Conservation (phyloP, 495 filamentous ascomycete genomes). For the Staphylotrichum longicolle region DNA sequence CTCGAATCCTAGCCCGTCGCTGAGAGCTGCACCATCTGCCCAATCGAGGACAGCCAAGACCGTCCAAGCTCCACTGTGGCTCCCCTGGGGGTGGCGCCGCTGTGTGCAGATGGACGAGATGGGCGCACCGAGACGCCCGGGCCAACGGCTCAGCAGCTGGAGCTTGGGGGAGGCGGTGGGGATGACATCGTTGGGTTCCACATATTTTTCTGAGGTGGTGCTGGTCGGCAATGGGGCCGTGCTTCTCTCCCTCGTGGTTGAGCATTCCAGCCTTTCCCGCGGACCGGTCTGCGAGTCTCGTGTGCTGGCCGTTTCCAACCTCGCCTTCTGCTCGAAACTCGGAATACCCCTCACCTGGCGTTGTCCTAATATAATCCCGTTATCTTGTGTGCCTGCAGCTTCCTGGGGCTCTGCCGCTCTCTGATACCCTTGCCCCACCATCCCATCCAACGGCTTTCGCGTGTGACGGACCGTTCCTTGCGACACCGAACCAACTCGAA, state of each 20-base stretch:
- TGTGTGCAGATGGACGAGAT: background rate
- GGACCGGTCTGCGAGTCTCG: background rate
- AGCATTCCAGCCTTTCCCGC: constrained; percentile 2
- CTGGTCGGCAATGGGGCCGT: background rate
- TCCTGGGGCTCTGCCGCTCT: background rate
- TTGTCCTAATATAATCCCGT: background rate
- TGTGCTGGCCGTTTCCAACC: background rate
- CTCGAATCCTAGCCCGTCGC: too few relatives aligned
- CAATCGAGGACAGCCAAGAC: background rate
- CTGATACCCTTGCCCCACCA: background rate
- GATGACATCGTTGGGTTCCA: constrained; percentile 24
- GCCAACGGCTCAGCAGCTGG: constrained; percentile 9
- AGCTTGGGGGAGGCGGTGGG: constrained; percentile 1
- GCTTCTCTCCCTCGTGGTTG: constrained; percentile 1
- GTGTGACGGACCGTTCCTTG: background rate
- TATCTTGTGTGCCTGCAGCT: background rate
- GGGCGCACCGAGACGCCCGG: constrained; percentile 6
- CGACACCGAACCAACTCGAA: background rate
- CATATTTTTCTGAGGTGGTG: background rate
- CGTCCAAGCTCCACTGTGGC: constrained; percentile 10
- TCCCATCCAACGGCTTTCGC: background rate
- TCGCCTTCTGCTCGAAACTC: background rate
- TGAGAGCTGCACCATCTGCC: too few relatives aligned
- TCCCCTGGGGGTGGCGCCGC: constrained; percentile 6
- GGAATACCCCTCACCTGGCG: background rate